phyloP scores from a whole-genome alignment of 176 grass and related monocot genomes.

The Paspalum vaginatum region DNA sequence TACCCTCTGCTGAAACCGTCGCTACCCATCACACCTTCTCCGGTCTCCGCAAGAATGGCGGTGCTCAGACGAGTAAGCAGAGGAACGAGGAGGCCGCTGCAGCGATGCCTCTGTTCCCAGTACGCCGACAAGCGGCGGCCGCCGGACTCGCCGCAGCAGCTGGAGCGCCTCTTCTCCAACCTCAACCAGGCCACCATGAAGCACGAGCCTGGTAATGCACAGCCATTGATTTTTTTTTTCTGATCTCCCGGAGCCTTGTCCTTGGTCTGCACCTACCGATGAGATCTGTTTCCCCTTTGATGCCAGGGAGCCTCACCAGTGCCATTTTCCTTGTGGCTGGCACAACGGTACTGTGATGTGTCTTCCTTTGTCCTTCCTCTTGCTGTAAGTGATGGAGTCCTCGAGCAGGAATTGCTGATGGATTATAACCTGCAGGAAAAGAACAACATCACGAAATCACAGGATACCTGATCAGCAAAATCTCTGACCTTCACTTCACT shows the following conservation, averaged over 20 bases:
- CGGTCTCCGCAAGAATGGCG: not conserved
- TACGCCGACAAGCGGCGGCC: slow-evolving; percentile 42
- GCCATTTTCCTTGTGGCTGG: slow-evolving; percentile 75
- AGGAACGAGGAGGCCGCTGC: slow-evolving; percentile 20
- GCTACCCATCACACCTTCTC: not conserved
- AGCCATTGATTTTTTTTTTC: not conserved
- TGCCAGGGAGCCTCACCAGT: slow-evolving; percentile 78
- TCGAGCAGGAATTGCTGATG: not conserved
- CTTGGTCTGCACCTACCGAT: not conserved
- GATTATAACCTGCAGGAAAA: not conserved
- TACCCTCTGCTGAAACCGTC: slow-evolving; percentile 37
- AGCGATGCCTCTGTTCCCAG: slow-evolving; percentile 56
- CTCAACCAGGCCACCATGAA: slow-evolving; percentile 89
- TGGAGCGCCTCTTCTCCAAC: slow-evolving; percentile 90
- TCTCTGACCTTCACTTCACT: not conserved
- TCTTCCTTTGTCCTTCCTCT: not conserved
- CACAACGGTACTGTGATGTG: slow-evolving; percentile 79
- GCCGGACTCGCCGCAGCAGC: slow-evolving; percentile 38
- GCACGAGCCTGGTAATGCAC: slow-evolving; percentile 68
- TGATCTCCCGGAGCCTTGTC: not conserved
- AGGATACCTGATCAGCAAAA: not conserved
- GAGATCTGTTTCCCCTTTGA: slow-evolving; percentile 12
- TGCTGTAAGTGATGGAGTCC: not conserved
- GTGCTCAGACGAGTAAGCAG: not conserved
- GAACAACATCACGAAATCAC: not conserved